Conservation (phyloP, 441 rosid species). For the Arabidopsis lyrata region DNA sequence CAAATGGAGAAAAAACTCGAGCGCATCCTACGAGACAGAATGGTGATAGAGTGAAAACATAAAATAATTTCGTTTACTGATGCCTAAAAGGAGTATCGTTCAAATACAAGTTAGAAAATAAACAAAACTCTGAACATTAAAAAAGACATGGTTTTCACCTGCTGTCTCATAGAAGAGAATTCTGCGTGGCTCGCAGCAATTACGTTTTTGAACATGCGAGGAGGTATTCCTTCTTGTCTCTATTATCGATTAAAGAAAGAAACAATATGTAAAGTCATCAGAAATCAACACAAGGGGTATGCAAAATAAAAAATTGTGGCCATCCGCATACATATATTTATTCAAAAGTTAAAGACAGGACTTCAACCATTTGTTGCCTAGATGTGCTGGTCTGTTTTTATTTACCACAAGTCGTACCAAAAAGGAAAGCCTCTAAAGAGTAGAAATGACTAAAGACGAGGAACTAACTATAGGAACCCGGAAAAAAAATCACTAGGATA, state of each 20-base stretch:
- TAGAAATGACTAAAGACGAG: slow-evolving; percentile 18
- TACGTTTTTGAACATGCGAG: slow-evolving; percentile 94
- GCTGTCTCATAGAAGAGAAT: slow-evolving; percentile 96
- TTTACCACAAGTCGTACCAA: not conserved
- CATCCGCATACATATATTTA: not conserved
- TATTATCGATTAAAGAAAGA: slow-evolving; percentile 45
- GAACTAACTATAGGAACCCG: slow-evolving; percentile 4
- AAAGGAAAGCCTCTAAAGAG: slow-evolving; percentile 8
- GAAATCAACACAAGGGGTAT: slow-evolving; percentile 17
- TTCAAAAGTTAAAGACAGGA: slow-evolving; percentile 24
- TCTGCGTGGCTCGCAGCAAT: slow-evolving; percentile 96
- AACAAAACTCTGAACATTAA: slow-evolving; percentile 15
- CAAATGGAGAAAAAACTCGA: slow-evolving; percentile 93
- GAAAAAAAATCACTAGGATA: slow-evolving; percentile 2
- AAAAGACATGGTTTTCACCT: slow-evolving; percentile 55
- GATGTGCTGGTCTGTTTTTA: slow-evolving; percentile 4
- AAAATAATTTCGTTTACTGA: slow-evolving; percentile 6
- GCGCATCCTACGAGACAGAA: slow-evolving; percentile 76
- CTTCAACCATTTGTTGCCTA: not conserved
- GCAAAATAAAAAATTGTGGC: not conserved
- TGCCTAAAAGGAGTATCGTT: slow-evolving; percentile 12
- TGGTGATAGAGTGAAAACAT: slow-evolving; percentile 24
- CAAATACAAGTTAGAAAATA: slow-evolving; percentile 7
- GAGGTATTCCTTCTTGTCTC: slow-evolving; percentile 97
- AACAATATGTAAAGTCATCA: slow-evolving; percentile 22